Percentiles rank a stretch among this genome's conserved stretches.
Evolutionary conservation across 2,329 filamentous ascomycete species (phyloP).

Genomic region (Piedraia hortae): DNA sequence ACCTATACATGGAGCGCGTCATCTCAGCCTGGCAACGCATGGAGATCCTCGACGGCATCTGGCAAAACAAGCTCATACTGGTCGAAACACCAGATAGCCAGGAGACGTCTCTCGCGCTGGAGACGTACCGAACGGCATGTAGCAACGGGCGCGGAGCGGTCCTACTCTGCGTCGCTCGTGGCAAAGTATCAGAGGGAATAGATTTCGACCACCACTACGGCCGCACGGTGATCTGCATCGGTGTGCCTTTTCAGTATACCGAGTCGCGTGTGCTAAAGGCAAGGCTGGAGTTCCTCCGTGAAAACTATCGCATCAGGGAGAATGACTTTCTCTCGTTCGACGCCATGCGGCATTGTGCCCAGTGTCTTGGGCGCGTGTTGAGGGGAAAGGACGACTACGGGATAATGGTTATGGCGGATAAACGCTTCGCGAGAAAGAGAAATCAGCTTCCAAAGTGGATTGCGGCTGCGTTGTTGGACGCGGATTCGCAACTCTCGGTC

Average conservation of each 20-base stretch:
- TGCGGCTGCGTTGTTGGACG: conserved; percentile 57
- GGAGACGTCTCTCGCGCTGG: conserved; percentile 80
- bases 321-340: conserved; percentile 97
- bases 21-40: conserved; percentile 99
- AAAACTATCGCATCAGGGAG: conserved; percentile 88
- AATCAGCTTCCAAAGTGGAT: conserved; percentile 92
- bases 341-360: conserved; percentile 94
- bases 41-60: conserved; percentile 89
- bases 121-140: conserved; percentile 91
- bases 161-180: conserved; percentile 77
- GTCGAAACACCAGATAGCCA: conserved; percentile 95
- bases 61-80: conserved; percentile 96
- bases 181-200: conserved; percentile 92
- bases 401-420: conserved; percentile 95
- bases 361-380: conserved; percentile 81
- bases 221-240: conserved; percentile 81
- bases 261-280: conserved; percentile 93
- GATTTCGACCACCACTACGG: conserved; percentile 99
- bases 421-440: conserved; percentile 77
- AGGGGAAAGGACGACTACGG: conserved; percentile 96
- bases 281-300: conserved; percentile 77
- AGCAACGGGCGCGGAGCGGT: conserved; percentile 90
- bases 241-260: conserved; percentile 95
- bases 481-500: conserved; percentile 70
- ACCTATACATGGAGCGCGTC: conserved; percentile 97